A percentile compares a stretch with the other conserved stretches of the same genome.
phyloP scores from a whole-genome alignment of 1,284 basidiomycete species.

The Ustilago sp. region DNA sequence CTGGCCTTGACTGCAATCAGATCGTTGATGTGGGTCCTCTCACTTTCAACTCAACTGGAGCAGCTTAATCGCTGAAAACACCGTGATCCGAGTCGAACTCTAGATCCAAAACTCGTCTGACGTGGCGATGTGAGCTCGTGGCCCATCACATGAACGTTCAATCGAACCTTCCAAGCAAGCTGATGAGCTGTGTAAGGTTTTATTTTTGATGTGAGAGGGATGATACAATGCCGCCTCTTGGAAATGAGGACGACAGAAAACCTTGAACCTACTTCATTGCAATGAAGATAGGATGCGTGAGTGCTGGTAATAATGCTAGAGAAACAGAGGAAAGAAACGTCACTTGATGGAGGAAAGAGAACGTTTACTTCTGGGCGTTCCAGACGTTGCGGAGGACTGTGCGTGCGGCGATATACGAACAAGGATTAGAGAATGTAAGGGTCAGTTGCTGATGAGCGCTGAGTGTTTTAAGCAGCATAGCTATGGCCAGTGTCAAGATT shows the following conservation, averaged over 20 bases:
- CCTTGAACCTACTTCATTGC: conserved; percentile 3
- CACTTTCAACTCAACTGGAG: no score
- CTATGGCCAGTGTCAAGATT: neutral
- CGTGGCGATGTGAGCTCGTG: no score
- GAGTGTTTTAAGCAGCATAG: conserved; percentile 4
- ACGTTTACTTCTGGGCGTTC: conserved; percentile 56
- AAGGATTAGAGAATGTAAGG: conserved; percentile 15
- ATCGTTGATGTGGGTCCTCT: no score
- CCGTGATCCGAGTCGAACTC: no score
- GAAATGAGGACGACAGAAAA: conserved; percentile 1
- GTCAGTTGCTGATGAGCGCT: neutral
- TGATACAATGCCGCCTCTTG: conserved; percentile 27
- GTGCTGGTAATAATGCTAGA: conserved; percentile 9
- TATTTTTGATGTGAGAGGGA: conserved; percentile 10
- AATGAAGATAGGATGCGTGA: conserved; percentile 2
- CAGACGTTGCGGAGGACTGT: conserved; percentile 66
- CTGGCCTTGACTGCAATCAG: no score
- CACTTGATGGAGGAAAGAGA: neutral
- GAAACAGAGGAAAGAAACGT: conserved; percentile 11
- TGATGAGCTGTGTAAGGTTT: conserved; percentile 13
- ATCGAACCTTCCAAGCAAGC: conserved; percentile 5
- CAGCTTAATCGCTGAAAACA: no score
- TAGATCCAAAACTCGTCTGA: no score
- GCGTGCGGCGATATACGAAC: neutral
- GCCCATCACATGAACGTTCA: no score